Evolutionary conservation across 208 protist species (phyloP).

Genomic region (Perkinsela sp.): DNA sequence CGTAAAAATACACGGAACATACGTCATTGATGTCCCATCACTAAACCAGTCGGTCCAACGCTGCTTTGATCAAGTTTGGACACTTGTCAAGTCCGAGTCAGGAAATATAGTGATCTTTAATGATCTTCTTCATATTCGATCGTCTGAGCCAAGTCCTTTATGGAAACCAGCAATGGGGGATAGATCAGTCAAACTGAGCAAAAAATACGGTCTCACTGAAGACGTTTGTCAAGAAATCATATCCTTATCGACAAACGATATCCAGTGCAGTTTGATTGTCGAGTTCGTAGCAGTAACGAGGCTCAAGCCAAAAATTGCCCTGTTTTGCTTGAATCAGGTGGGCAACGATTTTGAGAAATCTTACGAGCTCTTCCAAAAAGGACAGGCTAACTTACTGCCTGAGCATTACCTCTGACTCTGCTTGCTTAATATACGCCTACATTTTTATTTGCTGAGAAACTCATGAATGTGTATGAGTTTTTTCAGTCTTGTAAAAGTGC

Average conservation of each 20-base stretch:
- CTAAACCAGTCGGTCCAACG: background rate
- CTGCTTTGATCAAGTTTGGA: background rate
- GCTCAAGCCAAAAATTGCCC: background rate
- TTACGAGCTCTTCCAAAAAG: background rate
- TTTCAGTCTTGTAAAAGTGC: too few species aligned
- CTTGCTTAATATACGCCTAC: too few species aligned
- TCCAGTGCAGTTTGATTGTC: background rate
- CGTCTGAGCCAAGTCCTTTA: background rate
- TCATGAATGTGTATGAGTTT: too few species aligned
- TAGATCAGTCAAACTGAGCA: background rate
- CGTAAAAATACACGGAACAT: background rate
- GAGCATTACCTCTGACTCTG: background rate
- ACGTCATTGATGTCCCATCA: background rate
- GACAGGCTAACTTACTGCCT: background rate
- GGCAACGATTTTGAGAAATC: background rate
- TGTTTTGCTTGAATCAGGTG: background rate
- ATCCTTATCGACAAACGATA: background rate
- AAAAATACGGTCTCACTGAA: background rate
- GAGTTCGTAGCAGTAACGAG: background rate
- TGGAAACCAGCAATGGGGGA: background rate
- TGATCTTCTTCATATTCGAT: background rate
- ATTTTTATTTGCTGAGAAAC: too few species aligned
- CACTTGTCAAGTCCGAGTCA: background rate
- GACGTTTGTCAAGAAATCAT: background rate
- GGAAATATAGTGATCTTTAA: background rate